Percentiles rank a stretch among this genome's conserved stretches.
Conservation (phyloP, 805 yeast species). For the Monosporozyma yasuniensis region DNA sequence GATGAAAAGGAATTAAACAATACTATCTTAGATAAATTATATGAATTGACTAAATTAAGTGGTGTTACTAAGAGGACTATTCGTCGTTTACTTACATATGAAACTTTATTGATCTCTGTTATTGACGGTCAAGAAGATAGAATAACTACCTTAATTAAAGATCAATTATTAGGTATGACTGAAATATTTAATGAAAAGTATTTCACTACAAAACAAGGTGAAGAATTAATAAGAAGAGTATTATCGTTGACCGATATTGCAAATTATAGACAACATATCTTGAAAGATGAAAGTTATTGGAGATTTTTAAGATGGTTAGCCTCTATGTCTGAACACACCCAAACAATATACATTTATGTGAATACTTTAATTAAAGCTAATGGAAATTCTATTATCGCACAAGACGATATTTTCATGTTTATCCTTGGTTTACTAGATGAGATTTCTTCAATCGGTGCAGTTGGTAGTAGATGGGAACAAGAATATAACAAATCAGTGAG, state of each 20-base stretch:
- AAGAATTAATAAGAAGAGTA: conserved; percentile 37
- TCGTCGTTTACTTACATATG: conserved; percentile 34
- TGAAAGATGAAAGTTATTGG: conserved; percentile 51
- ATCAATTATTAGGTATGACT: conserved; percentile 25
- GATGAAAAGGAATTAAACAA: conserved; percentile 27
- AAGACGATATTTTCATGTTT: conserved; percentile 49
- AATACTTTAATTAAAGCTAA: conserved; percentile 31
- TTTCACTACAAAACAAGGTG: conserved; percentile 37
- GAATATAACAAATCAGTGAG: conserved; percentile 40
- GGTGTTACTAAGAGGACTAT: conserved; percentile 21
- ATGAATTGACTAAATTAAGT: conserved; percentile 10
- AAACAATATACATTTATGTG: conserved; percentile 39
- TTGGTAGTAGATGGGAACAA: conserved; percentile 70
- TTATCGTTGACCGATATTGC: conserved; percentile 26
- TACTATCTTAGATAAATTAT: conserved; percentile 15
- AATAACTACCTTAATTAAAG: conserved; percentile 19
- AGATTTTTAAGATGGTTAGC: conserved; percentile 42
- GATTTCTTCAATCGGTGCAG: conserved; percentile 70
- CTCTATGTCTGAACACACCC: conserved; percentile 36
- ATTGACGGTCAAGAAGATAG: conserved; percentile 16
- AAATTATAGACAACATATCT: conserved; percentile 29
- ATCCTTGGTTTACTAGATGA: conserved; percentile 68
- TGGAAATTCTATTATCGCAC: conserved; percentile 25
- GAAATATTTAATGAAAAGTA: conserved; percentile 28
- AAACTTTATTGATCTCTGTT: conserved; percentile 22